These are phyloP conservation scores for Didymella pinodella DNA, from an alignment of 2,329 filamentous ascomycete genomes.

Conservation along the genomic window DNA sequence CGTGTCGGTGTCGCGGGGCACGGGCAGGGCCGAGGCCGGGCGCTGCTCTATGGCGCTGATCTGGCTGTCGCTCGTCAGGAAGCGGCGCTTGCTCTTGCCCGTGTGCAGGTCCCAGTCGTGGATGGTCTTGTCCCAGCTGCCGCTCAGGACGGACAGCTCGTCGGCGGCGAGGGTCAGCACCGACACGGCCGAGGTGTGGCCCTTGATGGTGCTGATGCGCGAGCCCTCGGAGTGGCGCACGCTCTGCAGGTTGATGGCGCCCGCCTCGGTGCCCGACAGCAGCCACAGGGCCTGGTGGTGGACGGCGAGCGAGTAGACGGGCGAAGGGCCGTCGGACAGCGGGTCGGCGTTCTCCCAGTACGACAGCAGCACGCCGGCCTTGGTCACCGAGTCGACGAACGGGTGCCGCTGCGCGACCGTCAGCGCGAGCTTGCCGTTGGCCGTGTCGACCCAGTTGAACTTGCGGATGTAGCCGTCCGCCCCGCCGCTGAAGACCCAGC, in stretches of 20 bases:
- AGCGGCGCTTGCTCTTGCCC: conserved; percentile 77
- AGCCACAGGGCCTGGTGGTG: conserved; percentile 92
- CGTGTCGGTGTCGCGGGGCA: conserved; percentile 76
- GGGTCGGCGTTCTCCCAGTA: conserved; percentile 98
- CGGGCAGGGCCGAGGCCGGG: conserved; percentile 75
- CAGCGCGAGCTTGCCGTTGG: conserved; percentile 90
- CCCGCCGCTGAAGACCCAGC: conserved; percentile 93
- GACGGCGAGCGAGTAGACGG: conserved; percentile 92
- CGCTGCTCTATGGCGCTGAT: conserved; percentile 88
- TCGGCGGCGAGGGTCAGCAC: conserved; percentile 83
- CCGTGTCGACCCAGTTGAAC: conserved; percentile 93
- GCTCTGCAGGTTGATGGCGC: conserved; percentile 90
- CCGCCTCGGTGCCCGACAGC: conserved; percentile 87
- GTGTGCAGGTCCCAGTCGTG: conserved; percentile 95
- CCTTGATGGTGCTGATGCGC: conserved; percentile 79
- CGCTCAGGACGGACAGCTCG: conserved; percentile 86
- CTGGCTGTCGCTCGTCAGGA: conserved; percentile 79
- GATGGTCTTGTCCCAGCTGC: conserved; percentile 95
- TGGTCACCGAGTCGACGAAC: conserved; percentile 96
- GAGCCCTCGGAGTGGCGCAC: conserved; percentile 95
- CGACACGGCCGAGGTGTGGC: conserved; percentile 91
- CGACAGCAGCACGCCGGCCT: conserved; percentile 90
- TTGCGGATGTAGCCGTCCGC: conserved; percentile 96
- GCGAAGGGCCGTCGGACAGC: conserved; percentile 69
- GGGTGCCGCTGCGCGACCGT: conserved; percentile 96